phyloP scores from a whole-genome alignment of 1,139 yeast species.

The Kurtzmaniella quercitrusa region DNA sequence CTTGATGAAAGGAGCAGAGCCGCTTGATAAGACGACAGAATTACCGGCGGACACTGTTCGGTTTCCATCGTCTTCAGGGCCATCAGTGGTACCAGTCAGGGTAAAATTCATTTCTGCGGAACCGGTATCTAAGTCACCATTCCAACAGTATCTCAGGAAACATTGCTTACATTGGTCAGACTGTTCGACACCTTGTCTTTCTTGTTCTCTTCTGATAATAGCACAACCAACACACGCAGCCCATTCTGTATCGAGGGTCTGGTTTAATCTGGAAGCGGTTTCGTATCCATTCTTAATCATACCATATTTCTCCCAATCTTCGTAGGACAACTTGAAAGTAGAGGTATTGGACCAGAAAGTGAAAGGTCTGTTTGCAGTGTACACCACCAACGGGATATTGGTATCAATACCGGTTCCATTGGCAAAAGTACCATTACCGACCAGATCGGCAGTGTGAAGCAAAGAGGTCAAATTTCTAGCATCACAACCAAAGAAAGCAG shows the following conservation, averaged over 20 bases:
- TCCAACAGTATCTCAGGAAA: conserved; percentile 79
- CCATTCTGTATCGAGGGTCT: conserved; percentile 72
- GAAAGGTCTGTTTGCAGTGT: conserved; percentile 75
- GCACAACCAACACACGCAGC: conserved; percentile 86
- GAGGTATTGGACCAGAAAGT: conserved; percentile 65
- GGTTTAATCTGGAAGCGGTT: conserved; percentile 65
- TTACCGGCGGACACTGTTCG: conserved; percentile 14
- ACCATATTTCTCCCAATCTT: conserved; percentile 50
- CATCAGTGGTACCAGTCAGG: conserved; percentile 40
- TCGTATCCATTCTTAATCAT: conserved; percentile 81
- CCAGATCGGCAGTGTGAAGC: conserved; percentile 9
- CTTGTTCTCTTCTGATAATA: conserved; percentile 75
- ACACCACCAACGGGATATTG: conserved; percentile 72
- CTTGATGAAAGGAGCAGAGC: conserved; percentile 8
- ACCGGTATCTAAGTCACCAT: conserved; percentile 39
- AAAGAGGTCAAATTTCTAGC: conserved; percentile 58
- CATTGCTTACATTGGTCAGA: conserved; percentile 73
- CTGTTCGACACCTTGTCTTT: conserved; percentile 59
- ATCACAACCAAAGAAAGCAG: conserved; percentile 86
- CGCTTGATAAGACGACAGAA: conserved; percentile 7
- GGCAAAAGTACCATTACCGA: background rate
- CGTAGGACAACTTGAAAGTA: conserved; percentile 64
- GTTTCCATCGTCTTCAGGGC: conserved; percentile 20
- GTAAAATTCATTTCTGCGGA: conserved; percentile 34
- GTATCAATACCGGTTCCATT: conserved; percentile 17